phyloP scores from a whole-genome alignment of 345 rosid species.

The Kernera saxatilis region DNA sequence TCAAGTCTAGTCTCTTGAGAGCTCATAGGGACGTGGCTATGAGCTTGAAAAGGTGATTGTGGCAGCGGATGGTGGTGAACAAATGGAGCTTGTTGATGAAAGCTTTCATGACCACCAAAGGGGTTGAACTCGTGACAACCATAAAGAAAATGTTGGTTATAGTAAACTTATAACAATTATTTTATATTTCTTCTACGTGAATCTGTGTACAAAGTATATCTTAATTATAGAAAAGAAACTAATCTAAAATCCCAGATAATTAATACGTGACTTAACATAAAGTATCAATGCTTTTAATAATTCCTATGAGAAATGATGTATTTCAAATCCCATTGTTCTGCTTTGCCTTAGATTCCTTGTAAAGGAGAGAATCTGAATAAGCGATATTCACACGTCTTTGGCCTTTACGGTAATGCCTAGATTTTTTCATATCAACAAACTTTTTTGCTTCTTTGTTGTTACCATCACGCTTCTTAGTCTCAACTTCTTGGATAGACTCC shows the following conservation, averaged over 20 bases:
- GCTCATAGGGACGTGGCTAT: too few relatives aligned
- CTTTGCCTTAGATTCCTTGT: slow-evolving; percentile 18
- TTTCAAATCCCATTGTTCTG: slow-evolving; percentile 3
- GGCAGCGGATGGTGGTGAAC: too few relatives aligned
- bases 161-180: too few relatives aligned
- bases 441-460: slow-evolving; percentile 21
- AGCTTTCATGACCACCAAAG: too few relatives aligned
- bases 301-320: background rate
- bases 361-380: slow-evolving; percentile 40
- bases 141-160: too few relatives aligned
- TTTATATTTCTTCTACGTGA: too few relatives aligned
- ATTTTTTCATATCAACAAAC: background rate
- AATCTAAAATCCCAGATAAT: background rate
- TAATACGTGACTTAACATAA: background rate
- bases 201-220: too few relatives aligned
- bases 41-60: too few relatives aligned
- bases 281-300: background rate
- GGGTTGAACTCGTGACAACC: too few relatives aligned
- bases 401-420: background rate
- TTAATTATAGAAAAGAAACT: background rate
- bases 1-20: too few relatives aligned
- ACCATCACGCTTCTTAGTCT: slow-evolving; percentile 24
- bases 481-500: slow-evolving; percentile 55
- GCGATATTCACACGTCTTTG: slow-evolving; percentile 25
- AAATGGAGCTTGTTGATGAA: too few relatives aligned